A percentile compares a stretch with the other conserved stretches of the same genome.
These are phyloP conservation scores for Heliocybe sulcata DNA, from an alignment of 1,284 basidiomycete species.

Conservation along the genomic window DNA sequence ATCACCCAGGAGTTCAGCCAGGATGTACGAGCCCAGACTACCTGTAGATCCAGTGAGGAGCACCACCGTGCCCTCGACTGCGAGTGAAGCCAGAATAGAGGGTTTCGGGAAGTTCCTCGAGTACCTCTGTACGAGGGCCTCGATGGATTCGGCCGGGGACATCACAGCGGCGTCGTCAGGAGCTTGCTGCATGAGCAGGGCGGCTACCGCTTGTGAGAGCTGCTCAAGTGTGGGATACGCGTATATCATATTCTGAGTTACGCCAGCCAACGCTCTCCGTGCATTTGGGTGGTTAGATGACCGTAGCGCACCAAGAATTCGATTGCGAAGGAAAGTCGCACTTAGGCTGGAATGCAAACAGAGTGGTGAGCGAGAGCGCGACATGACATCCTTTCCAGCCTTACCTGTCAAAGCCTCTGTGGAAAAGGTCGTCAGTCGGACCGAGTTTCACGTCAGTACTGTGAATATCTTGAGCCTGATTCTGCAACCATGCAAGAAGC, in stretches of 20 bases:
- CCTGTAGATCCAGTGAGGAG: constrained; percentile 28
- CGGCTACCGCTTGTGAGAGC: constrained; percentile 19
- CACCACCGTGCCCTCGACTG: constrained; percentile 12
- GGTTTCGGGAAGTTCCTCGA: constrained; percentile 17
- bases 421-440: constrained; percentile 29
- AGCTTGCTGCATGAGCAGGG: constrained; percentile 6
- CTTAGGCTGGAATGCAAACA: constrained; percentile 23
- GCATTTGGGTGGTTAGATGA: constrained; percentile 11
- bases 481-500: constrained; percentile 6
- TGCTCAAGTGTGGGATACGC: constrained; percentile 22
- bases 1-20: constrained; percentile 16
- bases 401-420: constrained; percentile 33
- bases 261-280: constrained; percentile 14
- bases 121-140: constrained; percentile 24
- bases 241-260: constrained; percentile 24
- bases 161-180: constrained; percentile 6
- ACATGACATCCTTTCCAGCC: neutral
- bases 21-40: constrained; percentile 21
- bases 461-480: constrained; percentile 18
- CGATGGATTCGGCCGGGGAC: constrained; percentile 8
- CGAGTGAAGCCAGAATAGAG: neutral
- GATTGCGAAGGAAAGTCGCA: constrained; percentile 33
- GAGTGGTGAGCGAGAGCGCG: neutral
- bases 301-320: constrained; percentile 25
- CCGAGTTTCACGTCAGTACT: constrained; percentile 14